Evolutionary conservation across 78 protist species (phyloP).

Genomic region (Emiliania huxleyi): DNA sequence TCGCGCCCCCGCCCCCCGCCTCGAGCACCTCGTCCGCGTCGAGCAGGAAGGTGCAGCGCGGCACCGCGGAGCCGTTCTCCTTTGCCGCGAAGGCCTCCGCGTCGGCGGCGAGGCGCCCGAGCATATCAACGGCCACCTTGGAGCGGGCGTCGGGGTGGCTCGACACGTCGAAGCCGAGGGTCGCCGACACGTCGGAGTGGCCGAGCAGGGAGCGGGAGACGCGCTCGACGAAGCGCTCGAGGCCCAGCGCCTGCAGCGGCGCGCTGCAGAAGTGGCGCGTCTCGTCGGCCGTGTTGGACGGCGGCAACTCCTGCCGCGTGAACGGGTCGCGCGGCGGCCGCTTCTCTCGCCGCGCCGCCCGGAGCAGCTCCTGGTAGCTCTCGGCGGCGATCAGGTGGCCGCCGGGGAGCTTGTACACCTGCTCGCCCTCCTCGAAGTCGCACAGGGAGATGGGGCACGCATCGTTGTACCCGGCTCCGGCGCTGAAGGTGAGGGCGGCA

Average conservation of each 20-base stretch:
- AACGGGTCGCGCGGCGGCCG: neutral
- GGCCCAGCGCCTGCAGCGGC: neutral
- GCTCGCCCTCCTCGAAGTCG: conserved; percentile 15
- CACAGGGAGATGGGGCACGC: neutral
- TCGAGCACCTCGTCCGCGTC: neutral
- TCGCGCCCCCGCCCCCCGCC: neutral
- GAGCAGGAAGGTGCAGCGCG: no score
- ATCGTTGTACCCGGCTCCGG: neutral
- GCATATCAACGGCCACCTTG: neutral
- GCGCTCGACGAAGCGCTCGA: neutral
- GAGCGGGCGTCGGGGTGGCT: conserved; percentile 28
- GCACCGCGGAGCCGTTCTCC: neutral
- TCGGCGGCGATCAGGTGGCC: neutral
- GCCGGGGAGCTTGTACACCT: neutral
- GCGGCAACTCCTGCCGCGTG: neutral
- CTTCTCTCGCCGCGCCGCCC: neutral
- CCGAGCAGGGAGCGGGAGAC: neutral
- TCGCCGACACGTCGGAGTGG: neutral
- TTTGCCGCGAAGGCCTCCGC: neutral
- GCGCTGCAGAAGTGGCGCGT: neutral
- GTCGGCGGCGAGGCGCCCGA: neutral
- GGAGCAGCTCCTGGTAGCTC: neutral
- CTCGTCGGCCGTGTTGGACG: neutral
- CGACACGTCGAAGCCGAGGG: neutral
- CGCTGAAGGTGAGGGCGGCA: neutral